These are phyloP conservation scores for Ogataea saltuana DNA, from an alignment of 805 yeast species.

Conservation along the genomic window DNA sequence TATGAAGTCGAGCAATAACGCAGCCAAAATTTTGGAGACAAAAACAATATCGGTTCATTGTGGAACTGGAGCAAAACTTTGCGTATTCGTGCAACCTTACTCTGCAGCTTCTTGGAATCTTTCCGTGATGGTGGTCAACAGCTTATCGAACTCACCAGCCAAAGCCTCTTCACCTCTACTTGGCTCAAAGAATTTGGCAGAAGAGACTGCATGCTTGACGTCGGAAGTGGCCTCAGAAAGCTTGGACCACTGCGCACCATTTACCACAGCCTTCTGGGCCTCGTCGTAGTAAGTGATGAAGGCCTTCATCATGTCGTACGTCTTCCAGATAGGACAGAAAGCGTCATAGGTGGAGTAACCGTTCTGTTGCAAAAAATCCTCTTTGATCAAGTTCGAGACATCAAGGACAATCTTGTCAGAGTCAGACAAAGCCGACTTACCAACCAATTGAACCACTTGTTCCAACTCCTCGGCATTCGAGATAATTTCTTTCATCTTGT, in stretches of 20 bases:
- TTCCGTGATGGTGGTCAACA: slow-evolving; percentile 76
- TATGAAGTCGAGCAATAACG: not conserved
- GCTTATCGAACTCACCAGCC: slow-evolving; percentile 71
- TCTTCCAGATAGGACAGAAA: slow-evolving; percentile 99
- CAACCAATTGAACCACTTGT: slow-evolving; percentile 98
- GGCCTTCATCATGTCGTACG: slow-evolving; percentile 96
- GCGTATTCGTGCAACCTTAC: slow-evolving; percentile 37
- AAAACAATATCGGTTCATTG: not conserved
- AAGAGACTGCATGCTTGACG: slow-evolving; percentile 89
- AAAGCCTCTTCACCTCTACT: slow-evolving; percentile 82
- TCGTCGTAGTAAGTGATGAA: slow-evolving; percentile 91
- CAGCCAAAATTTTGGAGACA: too few species aligned
- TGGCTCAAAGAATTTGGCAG: slow-evolving; percentile 96
- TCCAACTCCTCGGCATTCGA: slow-evolving; percentile 98
- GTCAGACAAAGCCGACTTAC: slow-evolving; percentile 96
- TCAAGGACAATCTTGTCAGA: slow-evolving; percentile 95
- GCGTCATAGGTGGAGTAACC: slow-evolving; percentile 98
- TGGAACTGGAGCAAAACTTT: not conserved
- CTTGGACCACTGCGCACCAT: slow-evolving; percentile 94
- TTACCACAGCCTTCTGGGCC: slow-evolving; percentile 94
- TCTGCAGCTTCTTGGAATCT: slow-evolving; percentile 95
- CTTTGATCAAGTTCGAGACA: slow-evolving; percentile 87
- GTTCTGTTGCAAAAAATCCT: slow-evolving; percentile 98
- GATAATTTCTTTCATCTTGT: slow-evolving; percentile 88
- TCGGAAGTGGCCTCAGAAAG: slow-evolving; percentile 86